Evolutionary conservation across 768 basidiomycete genomes (phyloP).

Genomic region (Calocybe gangraenosa): DNA sequence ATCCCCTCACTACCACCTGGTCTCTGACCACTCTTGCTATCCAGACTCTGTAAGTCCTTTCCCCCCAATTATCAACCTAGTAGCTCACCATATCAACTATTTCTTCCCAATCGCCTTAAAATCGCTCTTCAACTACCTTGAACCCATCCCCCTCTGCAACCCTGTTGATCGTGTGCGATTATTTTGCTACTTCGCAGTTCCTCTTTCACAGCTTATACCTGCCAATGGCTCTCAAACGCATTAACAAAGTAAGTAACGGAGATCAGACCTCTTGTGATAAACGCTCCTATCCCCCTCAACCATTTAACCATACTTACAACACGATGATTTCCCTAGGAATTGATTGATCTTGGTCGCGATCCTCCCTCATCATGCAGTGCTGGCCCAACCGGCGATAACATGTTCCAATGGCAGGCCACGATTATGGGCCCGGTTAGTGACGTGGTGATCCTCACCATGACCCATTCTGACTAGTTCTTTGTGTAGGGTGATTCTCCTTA

Average conservation of each 20-base stretch:
- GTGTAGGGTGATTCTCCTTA: conserved; percentile 93
- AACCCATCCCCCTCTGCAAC: conserved; percentile 23
- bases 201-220: conserved; percentile 24
- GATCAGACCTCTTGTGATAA: conserved; percentile 5
- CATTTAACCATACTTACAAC: conserved; percentile 15
- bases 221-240: conserved; percentile 95
- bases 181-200: conserved; percentile 25
- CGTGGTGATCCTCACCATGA: conserved; percentile 14
- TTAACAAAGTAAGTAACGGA: conserved; percentile 78
- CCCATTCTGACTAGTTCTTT: conserved; percentile 20
- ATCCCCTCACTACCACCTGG: conserved; percentile 48
- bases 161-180: conserved; percentile 42
- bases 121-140: conserved; percentile 25
- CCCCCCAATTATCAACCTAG: neutral
- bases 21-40: conserved; percentile 23
- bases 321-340: conserved; percentile 66
- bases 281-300: conserved; percentile 9
- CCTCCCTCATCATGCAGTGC: conserved; percentile 99
- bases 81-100: conserved; percentile 15
- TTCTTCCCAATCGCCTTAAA: conserved; percentile 25
- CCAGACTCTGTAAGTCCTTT: conserved; percentile 29
- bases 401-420: conserved; percentile 99
- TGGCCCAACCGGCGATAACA: conserved; percentile 95
- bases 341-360: conserved; percentile 98
- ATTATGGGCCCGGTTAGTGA: conserved; percentile 97